phyloP scores from a whole-genome alignment of 768 basidiomycete species.

The Boletus rubropictus region DNA sequence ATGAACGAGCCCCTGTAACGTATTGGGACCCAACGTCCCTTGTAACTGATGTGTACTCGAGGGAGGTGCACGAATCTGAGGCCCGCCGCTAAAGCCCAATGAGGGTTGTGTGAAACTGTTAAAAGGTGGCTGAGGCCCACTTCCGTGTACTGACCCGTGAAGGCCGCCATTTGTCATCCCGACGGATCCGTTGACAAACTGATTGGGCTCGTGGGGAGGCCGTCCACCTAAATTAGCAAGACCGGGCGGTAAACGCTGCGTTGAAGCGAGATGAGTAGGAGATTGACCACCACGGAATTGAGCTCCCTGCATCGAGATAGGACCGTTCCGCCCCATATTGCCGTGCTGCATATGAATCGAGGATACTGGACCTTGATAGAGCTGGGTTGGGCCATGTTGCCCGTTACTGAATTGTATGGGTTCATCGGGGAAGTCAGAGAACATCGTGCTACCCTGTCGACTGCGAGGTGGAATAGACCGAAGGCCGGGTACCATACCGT shows the following conservation, averaged over 20 bases:
- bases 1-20: conserved; percentile 50
- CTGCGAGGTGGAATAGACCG: conserved; percentile 59
- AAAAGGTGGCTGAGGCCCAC: conserved; percentile 45
- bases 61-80: conserved; percentile 47
- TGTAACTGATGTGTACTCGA: conserved; percentile 44
- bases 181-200: conserved; percentile 42
- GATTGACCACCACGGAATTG: conserved; percentile 70
- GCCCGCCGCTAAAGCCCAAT: conserved; percentile 38
- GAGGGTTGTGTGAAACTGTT: conserved; percentile 47
- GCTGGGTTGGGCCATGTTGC: conserved; percentile 53
- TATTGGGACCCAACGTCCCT: conserved; percentile 40
- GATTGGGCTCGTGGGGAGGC: conserved; percentile 72
- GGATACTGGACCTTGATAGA: conserved; percentile 47
- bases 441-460: conserved; percentile 49
- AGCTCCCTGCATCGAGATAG: conserved; percentile 51
- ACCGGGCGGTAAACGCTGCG: conserved; percentile 70
- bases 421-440: conserved; percentile 61
- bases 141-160: conserved; percentile 43
- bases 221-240: conserved; percentile 78
- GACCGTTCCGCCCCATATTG: conserved; percentile 43
- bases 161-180: conserved; percentile 44
- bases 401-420: conserved; percentile 52
- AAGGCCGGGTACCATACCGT: conserved; percentile 82
- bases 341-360: conserved; percentile 51
- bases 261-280: conserved; percentile 45